Base-by-base conservation (phyloP, 805 yeast genomes). In the Tetrapisispora namnaoensis region DNA sequence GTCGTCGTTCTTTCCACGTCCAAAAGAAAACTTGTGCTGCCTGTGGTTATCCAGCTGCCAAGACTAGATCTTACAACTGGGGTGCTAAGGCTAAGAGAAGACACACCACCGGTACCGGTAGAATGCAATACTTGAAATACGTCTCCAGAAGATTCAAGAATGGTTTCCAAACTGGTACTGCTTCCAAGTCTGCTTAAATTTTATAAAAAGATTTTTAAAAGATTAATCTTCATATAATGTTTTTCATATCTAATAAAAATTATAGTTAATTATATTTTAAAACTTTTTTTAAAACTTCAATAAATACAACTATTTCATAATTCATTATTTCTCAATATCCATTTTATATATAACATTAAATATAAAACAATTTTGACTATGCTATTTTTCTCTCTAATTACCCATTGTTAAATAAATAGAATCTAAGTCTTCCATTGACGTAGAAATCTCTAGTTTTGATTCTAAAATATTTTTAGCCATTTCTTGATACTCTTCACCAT, bases 1-100 rank as follows among this genome's bases (percentile, higher is more conserved):
- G 98, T 71, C 78, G 81, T 72, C 95, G 98, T 81, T 84, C 96
- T 56, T 91, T 91, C 95, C 98, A 93, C 80, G 78, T 84, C 74
- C 99, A 93, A 82, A 93, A 91, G 95, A 86, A 87, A 83, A 88
- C 96, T 69, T 93, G 99, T 80, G 74, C 98, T 74, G 77, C 93
- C 64, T 93, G 99, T 80, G 99, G 99, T 71, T 93, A 93, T 85
- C 99, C 99, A 79, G 88, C 98, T 70, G 98, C 98, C 68, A 93
- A 93, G 82, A 74, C 85, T 77, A 90, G 99, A 86, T 83, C 88
- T 70, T 85, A 77, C 95, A 93, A 93, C 96, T 93, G 99, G 99
- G 96, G 95, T 75, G 77, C 77, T 64, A 93, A 93, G 86, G 96
- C 97, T 71, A 87, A 90, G 85, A 89, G 99, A 88, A 89, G 99